Evolutionary conservation across 225 moss, liverwort and hornwort genomes (phyloP).

Genomic region (Thuidium tamariscinum): DNA sequence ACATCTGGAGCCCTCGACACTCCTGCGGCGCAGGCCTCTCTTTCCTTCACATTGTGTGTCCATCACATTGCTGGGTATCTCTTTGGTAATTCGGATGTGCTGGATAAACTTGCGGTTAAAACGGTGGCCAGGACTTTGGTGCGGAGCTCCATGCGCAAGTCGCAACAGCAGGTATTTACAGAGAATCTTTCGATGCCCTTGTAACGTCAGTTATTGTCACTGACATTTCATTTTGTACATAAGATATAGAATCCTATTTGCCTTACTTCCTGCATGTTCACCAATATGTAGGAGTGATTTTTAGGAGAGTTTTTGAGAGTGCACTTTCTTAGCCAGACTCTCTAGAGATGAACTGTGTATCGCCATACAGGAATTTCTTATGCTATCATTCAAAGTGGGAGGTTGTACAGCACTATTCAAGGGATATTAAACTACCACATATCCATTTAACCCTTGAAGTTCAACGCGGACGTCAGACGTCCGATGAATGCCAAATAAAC

Average conservation of each 20-base stretch:
- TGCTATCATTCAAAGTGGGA: not conserved
- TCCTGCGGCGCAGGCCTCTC: constrained; percentile 37
- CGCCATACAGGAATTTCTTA: not conserved
- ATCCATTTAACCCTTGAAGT: too few species aligned
- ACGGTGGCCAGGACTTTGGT: constrained; percentile 46
- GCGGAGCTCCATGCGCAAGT: constrained; percentile 60
- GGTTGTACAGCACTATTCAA: not conserved
- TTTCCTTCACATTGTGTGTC: constrained; percentile 48
- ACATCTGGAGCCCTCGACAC: constrained; percentile 58
- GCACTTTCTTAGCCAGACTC: not conserved
- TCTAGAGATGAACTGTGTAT: not conserved
- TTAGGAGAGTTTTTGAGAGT: not conserved
- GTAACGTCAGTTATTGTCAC: not conserved
- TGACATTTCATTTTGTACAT: not conserved
- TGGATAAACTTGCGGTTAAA: constrained; percentile 18
- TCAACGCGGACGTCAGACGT: too few species aligned
- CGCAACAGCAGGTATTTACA: constrained; percentile 52
- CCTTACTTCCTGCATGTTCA: not conserved
- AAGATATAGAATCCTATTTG: not conserved
- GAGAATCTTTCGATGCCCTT: not conserved
- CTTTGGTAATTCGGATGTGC: constrained; percentile 26
- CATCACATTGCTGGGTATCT: constrained; percentile 72
- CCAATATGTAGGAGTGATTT: not conserved
- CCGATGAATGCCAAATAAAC: too few species aligned
- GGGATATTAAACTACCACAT: not conserved